These are phyloP conservation scores for Sindora glabra DNA, from an alignment of 306 rosid species.

Conservation along the genomic window DNA sequence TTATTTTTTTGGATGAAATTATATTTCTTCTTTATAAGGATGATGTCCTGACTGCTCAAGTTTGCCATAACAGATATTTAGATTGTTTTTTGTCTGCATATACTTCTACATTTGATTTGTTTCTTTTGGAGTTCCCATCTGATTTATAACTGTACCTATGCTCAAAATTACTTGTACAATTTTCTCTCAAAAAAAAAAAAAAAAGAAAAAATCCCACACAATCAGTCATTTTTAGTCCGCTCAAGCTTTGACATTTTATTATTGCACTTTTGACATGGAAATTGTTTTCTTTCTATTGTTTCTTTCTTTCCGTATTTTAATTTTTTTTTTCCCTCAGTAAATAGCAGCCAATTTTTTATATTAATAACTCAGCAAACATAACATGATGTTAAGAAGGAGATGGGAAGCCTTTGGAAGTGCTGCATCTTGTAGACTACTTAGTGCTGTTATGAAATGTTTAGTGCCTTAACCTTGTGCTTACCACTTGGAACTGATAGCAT, in stretches of 20 bases:
- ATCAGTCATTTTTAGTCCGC: background rate
- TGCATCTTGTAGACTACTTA: background rate
- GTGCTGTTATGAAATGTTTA: background rate
- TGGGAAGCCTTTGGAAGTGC: background rate
- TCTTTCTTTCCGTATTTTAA: no score
- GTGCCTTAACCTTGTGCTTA: background rate
- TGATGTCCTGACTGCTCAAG: constrained; percentile 12
- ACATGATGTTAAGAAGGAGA: background rate
- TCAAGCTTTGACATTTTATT: background rate
- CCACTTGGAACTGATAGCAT: background rate
- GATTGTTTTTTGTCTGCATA: background rate
- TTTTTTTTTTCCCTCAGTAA: no score
- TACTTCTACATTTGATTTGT: background rate
- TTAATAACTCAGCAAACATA: no score
- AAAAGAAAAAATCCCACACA: no score
- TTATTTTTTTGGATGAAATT: no score
- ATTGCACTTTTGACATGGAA: background rate
- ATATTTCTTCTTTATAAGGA: background rate
- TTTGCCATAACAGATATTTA: constrained; percentile 1
- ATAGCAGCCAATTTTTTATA: no score
- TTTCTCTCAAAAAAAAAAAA: no score
- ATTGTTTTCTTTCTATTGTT: background rate
- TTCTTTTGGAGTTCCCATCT: constrained; percentile 6
- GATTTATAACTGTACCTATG: background rate
- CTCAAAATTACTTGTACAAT: background rate